These are phyloP conservation scores for Sideroxylon spinosum DNA, from an alignment of 179 eudicot species.

Conservation along the genomic window DNA sequence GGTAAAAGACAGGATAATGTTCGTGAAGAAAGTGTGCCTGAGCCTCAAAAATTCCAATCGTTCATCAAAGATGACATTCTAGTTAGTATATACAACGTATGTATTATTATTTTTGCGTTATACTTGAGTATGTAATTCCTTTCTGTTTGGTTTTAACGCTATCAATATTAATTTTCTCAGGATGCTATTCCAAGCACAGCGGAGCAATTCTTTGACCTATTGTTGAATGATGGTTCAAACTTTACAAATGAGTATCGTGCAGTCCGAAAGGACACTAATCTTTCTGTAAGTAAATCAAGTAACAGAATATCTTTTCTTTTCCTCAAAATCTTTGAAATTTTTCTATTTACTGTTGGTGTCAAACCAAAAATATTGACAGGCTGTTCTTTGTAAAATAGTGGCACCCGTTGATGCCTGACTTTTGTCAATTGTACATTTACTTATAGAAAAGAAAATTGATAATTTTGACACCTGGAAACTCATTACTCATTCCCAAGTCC, in stretches of 20 bases:
- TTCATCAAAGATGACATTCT: slow-evolving; percentile 83
- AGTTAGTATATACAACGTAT: slow-evolving; percentile 56
- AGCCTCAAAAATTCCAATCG: slow-evolving; percentile 57
- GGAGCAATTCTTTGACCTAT: slow-evolving; percentile 66
- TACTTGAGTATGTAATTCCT: not conserved
- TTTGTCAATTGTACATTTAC: too few species aligned
- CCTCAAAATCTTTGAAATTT: too few species aligned
- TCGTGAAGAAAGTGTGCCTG: slow-evolving; percentile 50
- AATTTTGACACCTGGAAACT: too few species aligned
- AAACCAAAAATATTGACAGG: too few species aligned
- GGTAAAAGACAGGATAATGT: slow-evolving; percentile 37
- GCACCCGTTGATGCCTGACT: too few species aligned
- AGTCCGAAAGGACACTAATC: slow-evolving; percentile 72
- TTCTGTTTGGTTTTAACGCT: not conserved
- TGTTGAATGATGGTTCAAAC: slow-evolving; percentile 68
- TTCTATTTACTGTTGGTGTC: too few species aligned
- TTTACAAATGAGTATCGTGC: slow-evolving; percentile 64
- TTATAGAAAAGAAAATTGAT: too few species aligned
- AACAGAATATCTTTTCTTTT: too few species aligned
- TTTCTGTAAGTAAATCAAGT: slow-evolving; percentile 42
- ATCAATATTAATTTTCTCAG: slow-evolving; percentile 30
- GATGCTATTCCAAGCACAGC: slow-evolving; percentile 70
- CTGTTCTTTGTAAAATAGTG: too few species aligned
- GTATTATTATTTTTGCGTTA: not conserved
- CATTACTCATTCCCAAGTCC: too few species aligned